Evolutionary conservation across 495 filamentous ascomycete genomes (phyloP).

Genomic region (Daldinia concentrica): DNA sequence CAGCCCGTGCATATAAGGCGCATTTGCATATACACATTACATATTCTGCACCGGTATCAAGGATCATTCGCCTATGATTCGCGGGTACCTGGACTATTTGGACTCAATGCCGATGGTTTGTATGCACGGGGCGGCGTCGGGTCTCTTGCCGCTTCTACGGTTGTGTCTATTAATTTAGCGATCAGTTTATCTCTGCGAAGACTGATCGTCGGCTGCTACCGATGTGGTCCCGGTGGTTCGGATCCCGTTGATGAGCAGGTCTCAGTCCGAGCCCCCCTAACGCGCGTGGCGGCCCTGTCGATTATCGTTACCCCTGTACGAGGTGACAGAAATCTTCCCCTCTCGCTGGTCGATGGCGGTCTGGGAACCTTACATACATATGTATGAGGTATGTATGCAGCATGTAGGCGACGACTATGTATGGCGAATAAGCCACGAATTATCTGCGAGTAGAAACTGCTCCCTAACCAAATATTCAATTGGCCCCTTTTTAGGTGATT

Average conservation of each 20-base stretch:
- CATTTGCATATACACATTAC: constrained; percentile 8
- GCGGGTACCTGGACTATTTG: constrained; percentile 4
- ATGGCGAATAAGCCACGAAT: background rate
- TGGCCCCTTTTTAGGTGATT: constrained; percentile 20
- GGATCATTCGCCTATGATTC: constrained; percentile 29
- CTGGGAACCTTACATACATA: background rate
- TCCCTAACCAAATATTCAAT: background rate
- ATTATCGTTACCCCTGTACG: constrained; percentile 20
- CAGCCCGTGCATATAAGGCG: constrained; percentile 12
- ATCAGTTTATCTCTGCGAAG: background rate
- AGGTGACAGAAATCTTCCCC: constrained; percentile 10
- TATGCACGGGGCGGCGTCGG: constrained; percentile 9
- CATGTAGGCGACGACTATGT: background rate
- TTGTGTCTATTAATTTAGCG: constrained; percentile 4
- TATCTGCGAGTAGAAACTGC: background rate
- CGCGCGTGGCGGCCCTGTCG: constrained; percentile 39
- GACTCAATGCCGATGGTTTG: constrained; percentile 2
- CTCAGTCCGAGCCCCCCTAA: constrained; percentile 9
- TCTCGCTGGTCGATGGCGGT: background rate
- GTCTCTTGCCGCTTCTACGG: constrained; percentile 13
- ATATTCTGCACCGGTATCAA: constrained; percentile 6
- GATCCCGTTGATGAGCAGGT: constrained; percentile 29
- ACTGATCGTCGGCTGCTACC: constrained; percentile 22
- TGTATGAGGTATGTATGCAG: background rate
- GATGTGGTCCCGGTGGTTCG: constrained; percentile 41